Percentiles rank a stretch among this genome's conserved stretches.
These are phyloP conservation scores for Zoysia japonica DNA, from an alignment of 176 grass and related monocot species.

Conservation along the genomic window DNA sequence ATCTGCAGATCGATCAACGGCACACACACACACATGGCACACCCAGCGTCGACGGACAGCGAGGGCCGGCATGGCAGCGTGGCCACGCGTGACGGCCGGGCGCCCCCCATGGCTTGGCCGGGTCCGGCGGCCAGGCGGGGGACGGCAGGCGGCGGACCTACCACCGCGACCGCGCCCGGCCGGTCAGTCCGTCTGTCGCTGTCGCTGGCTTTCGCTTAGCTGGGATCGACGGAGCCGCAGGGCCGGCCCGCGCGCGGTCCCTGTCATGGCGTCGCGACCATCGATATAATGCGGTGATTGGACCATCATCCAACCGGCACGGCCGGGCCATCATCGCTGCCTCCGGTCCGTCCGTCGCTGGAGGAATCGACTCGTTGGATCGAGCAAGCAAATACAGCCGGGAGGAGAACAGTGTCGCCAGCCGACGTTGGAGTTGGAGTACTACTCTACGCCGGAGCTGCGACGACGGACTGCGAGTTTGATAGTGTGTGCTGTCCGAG, in stretches of 20 bases:
- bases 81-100: background rate
- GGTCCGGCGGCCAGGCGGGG: background rate
- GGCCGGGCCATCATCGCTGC: too few relatives aligned
- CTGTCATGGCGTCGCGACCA: background rate
- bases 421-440: too few relatives aligned
- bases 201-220: background rate
- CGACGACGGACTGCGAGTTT: too few relatives aligned
- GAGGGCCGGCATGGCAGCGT: background rate
- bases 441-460: too few relatives aligned
- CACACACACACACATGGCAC: background rate
- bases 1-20: background rate
- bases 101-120: background rate
- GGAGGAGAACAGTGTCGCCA: too few relatives aligned
- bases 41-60: background rate
- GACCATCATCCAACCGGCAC: constrained; percentile 23
- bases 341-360: background rate
- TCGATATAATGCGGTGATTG: background rate
- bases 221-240: background rate
- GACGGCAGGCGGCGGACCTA: background rate
- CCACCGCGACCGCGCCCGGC: background rate
- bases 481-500: too few relatives aligned
- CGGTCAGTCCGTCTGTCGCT: background rate
- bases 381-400: too few relatives aligned
- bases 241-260: background rate
- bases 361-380: background rate